phyloP scores from a whole-genome alignment of 495 filamentous ascomycete species.

The Aspergillus taichungensis region DNA sequence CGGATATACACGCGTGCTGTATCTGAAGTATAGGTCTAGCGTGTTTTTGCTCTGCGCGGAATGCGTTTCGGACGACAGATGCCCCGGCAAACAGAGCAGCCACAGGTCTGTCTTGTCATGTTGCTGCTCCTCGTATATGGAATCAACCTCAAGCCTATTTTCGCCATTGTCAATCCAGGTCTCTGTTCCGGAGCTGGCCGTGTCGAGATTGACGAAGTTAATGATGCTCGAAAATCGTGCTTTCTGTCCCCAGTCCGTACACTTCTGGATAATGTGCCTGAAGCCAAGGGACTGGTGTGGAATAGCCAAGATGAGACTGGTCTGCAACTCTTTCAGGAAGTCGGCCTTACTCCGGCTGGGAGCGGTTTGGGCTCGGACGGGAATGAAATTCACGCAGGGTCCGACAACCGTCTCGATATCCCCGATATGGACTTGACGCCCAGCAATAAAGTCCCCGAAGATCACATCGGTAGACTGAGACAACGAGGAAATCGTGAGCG shows the following conservation, averaged over 20 bases:
- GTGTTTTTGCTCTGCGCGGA: no score
- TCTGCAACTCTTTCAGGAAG: conserved; percentile 36
- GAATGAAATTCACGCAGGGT: conserved; percentile 40
- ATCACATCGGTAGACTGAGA: conserved; percentile 32
- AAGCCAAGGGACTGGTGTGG: conserved; percentile 40
- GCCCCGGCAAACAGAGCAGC: no score
- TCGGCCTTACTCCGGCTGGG: conserved; percentile 26
- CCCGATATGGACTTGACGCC: conserved; percentile 23
- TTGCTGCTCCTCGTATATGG: no score
- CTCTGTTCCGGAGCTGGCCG: no score
- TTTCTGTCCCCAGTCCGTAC: conserved; percentile 47
- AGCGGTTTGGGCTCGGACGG: conserved; percentile 35
- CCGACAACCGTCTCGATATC: conserved; percentile 29
- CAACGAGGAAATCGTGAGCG: conserved; percentile 31
- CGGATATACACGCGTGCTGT: no score
- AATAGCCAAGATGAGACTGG: conserved; percentile 37
- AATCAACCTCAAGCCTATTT: no score
- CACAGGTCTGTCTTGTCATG: no score
- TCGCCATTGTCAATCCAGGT: no score
- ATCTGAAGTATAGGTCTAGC: no score
- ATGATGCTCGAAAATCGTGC: no score
- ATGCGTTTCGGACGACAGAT: no score
- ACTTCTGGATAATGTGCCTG: conserved; percentile 39
- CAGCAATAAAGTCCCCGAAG: conserved; percentile 34
- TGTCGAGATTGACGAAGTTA: no score